Conservation (phyloP, 805 yeast species). For the Yamadazyma insecticola region DNA sequence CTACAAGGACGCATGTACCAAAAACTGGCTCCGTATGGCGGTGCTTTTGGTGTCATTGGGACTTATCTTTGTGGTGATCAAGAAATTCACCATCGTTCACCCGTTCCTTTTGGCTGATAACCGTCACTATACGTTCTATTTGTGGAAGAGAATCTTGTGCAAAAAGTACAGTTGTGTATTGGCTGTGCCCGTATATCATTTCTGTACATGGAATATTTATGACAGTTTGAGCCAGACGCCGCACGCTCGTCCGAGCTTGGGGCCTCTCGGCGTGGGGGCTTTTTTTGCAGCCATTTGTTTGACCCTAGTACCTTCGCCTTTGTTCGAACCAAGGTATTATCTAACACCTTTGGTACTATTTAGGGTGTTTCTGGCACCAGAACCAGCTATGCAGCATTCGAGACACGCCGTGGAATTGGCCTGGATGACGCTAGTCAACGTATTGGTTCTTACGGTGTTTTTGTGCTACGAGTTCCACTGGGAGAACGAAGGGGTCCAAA, state of each 20-base stretch:
- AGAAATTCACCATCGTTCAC: constrained; percentile 69
- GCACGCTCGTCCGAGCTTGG: constrained; percentile 10
- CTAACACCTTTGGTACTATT: constrained; percentile 76
- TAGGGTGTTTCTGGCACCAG: constrained; percentile 53
- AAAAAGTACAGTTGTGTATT: constrained; percentile 43
- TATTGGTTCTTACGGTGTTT: constrained; percentile 51
- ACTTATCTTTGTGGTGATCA: constrained; percentile 35
- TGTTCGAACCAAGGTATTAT: constrained; percentile 91
- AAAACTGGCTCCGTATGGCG: background rate
- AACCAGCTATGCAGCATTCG: constrained; percentile 22
- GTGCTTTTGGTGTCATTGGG: constrained; percentile 22
- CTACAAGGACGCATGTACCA: background rate
- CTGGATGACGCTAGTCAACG: constrained; percentile 60
- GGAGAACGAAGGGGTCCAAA: constrained; percentile 58
- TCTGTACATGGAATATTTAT: constrained; percentile 36
- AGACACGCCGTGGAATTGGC: constrained; percentile 43
- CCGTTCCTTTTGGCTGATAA: constrained; percentile 93
- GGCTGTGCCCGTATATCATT: constrained; percentile 68
- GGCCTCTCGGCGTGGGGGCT: constrained; percentile 42
- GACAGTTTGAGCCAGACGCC: constrained; percentile 11
- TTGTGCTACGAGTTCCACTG: constrained; percentile 61
- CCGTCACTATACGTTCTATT: constrained; percentile 87
- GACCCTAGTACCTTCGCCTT: constrained; percentile 82
- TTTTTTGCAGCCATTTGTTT: constrained; percentile 48
- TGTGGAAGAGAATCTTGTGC: constrained; percentile 65